phyloP scores from a whole-genome alignment of 345 rosid species.

The Anastatica hierochuntica region DNA sequence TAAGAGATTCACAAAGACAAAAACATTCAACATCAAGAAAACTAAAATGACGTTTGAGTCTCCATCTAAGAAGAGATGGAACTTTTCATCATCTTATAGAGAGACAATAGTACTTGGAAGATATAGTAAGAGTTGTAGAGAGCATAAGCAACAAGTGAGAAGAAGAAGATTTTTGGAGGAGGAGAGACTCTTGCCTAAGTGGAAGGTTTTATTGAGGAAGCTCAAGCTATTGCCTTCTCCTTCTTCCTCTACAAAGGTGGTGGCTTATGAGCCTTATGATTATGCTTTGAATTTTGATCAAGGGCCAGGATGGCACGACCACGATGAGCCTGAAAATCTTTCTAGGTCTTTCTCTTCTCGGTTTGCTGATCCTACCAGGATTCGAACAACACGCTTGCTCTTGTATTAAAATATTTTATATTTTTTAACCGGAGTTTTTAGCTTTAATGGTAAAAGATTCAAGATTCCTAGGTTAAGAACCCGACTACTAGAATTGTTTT shows the following conservation, averaged over 20 bases:
- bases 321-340: slow-evolving; percentile 43
- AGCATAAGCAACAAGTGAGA: slow-evolving; percentile 7
- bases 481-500: no score
- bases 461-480: no score
- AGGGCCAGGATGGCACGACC: no score
- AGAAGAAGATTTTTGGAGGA: neutral
- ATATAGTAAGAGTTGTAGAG: slow-evolving; percentile 22
- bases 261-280: slow-evolving; percentile 33
- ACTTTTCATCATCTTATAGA: slow-evolving; percentile 13
- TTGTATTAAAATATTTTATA: slow-evolving; percentile 10
- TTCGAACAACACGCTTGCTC: slow-evolving; percentile 11
- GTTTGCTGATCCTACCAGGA: slow-evolving; percentile 36
- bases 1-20: slow-evolving; percentile 1
- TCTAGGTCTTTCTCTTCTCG: slow-evolving; percentile 49
- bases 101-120: slow-evolving; percentile 25
- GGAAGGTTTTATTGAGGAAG: slow-evolving; percentile 36
- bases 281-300: slow-evolving; percentile 53
- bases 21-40: neutral
- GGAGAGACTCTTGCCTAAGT: slow-evolving; percentile 9
- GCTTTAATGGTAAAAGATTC: no score
- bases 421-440: no score
- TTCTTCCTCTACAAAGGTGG: slow-evolving; percentile 8
- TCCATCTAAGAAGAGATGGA: slow-evolving; percentile 20
- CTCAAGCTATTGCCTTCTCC: slow-evolving; percentile 27
- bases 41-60: slow-evolving; percentile 9